These are phyloP conservation scores for Penicillium flavigenum DNA, from an alignment of 495 filamentous ascomycete genomes.

Conservation along the genomic window DNA sequence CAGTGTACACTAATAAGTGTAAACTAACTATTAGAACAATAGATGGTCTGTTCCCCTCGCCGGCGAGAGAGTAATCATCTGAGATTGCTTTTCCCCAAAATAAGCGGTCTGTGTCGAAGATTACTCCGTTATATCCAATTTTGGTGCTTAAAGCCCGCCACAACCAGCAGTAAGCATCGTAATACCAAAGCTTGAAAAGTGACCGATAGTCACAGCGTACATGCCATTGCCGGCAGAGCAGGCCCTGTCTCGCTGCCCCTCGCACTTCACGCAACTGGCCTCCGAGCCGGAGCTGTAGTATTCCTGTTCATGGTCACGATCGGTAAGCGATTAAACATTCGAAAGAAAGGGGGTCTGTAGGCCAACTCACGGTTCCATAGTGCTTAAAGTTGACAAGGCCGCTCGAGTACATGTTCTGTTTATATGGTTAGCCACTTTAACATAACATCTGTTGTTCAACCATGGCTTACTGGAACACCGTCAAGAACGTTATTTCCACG, in stretches of 20 bases:
- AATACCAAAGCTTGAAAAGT: conserved; percentile 35
- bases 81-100: neutral
- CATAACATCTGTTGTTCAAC: neutral
- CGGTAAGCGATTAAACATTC: conserved; percentile 4
- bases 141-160: neutral
- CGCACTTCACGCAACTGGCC: conserved; percentile 22
- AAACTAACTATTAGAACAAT: neutral
- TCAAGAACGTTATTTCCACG: conserved; percentile 34
- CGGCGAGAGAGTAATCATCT: neutral
- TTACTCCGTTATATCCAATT: neutral
- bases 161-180: conserved; percentile 30
- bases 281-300: conserved; percentile 34
- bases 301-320: conserved; percentile 20
- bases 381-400: conserved; percentile 28
- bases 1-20: neutral
- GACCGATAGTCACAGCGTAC: conserved; percentile 29
- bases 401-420: conserved; percentile 36
- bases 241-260: conserved; percentile 29
- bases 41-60: neutral
- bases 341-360: neutral
- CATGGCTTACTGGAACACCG: conserved; percentile 31
- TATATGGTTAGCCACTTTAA: conserved; percentile 9
- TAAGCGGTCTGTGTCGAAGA: neutral
- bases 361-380: conserved; percentile 33
- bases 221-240: conserved; percentile 39